Conservation (phyloP, 768 basidiomycete genomes). For the Hypholoma sublateritium region DNA sequence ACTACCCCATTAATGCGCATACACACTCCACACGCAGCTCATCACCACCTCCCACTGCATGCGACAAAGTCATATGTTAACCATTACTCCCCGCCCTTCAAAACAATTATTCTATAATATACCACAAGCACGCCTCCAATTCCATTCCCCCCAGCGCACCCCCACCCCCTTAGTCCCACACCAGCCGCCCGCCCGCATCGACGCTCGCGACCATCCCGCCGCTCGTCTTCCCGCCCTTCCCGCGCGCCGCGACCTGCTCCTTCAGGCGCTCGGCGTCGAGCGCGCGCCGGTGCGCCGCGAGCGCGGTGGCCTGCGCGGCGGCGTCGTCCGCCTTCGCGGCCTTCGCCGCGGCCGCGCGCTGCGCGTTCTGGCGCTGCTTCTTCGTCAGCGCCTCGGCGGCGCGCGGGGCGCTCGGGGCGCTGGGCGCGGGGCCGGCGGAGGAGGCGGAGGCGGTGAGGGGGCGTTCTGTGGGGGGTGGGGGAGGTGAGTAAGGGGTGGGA, state of each 20-base stretch:
- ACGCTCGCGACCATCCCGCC: conserved; percentile 9
- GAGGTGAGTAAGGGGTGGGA: neutral
- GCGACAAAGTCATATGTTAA: no score
- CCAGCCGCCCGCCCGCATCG: neutral
- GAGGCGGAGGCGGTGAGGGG: neutral
- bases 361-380: conserved; percentile 68
- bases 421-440: conserved; percentile 4
- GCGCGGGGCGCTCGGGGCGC: conserved; percentile 25
- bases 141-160: no score
- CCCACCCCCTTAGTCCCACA: neutral
- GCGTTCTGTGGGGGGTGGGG: neutral
- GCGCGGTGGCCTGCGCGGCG: conserved; percentile 42
- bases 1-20: conserved; percentile 11
- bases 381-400: conserved; percentile 53
- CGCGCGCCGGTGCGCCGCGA: conserved; percentile 62
- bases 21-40: no score
- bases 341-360: conserved; percentile 57
- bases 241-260: neutral
- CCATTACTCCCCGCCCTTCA: no score
- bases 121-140: no score
- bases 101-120: no score
- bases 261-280: conserved; percentile 50
- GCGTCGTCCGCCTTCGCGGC: conserved; percentile 57
- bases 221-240: neutral
- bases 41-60: no score